A percentile compares a stretch with the other conserved stretches of the same genome.
phyloP scores from a whole-genome alignment of 1,139 yeast species.

The Kodamaea arcana region DNA sequence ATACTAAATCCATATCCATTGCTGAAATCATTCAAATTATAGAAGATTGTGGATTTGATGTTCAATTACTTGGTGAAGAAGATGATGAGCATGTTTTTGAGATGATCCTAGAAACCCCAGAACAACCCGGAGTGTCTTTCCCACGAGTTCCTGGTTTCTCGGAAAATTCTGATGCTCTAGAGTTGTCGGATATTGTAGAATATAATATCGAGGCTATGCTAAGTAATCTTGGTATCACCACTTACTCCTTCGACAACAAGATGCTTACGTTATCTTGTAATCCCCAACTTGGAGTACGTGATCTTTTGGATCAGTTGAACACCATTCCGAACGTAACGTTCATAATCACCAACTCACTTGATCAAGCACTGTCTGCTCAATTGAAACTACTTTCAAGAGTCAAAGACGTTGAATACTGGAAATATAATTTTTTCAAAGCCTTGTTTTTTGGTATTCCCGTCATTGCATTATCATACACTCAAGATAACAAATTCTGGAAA shows the following conservation, averaged over 20 bases:
- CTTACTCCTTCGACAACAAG: neutral
- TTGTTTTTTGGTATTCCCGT: constrained; percentile 61
- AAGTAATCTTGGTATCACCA: neutral
- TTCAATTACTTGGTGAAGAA: constrained; percentile 16
- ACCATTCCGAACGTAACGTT: constrained; percentile 26
- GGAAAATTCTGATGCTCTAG: too few relatives aligned
- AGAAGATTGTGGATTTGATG: constrained; percentile 39
- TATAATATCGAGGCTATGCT: constrained; percentile 38
- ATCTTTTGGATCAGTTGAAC: constrained; percentile 43
- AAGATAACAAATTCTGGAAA: constrained; percentile 30
- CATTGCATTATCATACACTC: constrained; percentile 50
- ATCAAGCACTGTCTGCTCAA: constrained; percentile 55
- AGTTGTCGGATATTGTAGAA: constrained; percentile 23
- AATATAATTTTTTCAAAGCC: constrained; percentile 48
- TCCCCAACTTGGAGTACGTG: constrained; percentile 53
- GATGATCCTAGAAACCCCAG: constrained; percentile 26
- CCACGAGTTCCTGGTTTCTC: too few relatives aligned
- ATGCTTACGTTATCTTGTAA: constrained; percentile 44
- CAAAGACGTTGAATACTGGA: constrained; percentile 74
- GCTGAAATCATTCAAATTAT: constrained; percentile 17
- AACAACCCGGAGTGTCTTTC: neutral
- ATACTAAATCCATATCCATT: constrained; percentile 12
- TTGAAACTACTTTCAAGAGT: constrained; percentile 62
- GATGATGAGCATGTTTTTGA: constrained; percentile 30
- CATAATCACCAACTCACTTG: constrained; percentile 41